Conservation (phyloP, 345 rosid species). For the Gossypium arboreum region DNA sequence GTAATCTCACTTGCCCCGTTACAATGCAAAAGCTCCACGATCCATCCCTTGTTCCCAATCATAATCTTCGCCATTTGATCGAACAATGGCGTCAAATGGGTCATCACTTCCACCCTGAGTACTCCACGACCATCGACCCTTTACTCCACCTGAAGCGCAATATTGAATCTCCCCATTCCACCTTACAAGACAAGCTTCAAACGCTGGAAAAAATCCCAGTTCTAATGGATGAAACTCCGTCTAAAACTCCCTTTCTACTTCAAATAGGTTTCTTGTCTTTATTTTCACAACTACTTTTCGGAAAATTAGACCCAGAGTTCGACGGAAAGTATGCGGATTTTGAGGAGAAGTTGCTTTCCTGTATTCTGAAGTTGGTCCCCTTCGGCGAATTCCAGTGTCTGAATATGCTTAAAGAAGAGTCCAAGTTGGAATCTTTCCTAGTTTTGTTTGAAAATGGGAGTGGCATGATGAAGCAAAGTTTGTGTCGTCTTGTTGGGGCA, state of each 20-base stretch:
- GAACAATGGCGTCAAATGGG: conserved; percentile 45
- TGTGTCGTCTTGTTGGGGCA: conserved; percentile 41
- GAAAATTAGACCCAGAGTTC: conserved; percentile 20
- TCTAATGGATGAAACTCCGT: conserved; percentile 28
- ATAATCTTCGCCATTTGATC: conserved; percentile 59
- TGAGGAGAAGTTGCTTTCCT: conserved; percentile 35
- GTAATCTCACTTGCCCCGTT: conserved; percentile 65
- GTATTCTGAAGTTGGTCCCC: conserved; percentile 33
- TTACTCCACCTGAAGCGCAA: conserved; percentile 29
- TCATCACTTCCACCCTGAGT: conserved; percentile 24
- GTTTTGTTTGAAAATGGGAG: conserved; percentile 37
- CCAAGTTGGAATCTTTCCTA: conserved; percentile 33
- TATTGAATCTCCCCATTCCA: conserved; percentile 36
- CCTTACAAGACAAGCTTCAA: conserved; percentile 28
- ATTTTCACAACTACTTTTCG: conserved; percentile 34
- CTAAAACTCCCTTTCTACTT: conserved; percentile 23
- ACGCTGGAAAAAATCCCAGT: conserved; percentile 24
- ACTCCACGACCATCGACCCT: conserved; percentile 19
- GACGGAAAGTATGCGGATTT: conserved; percentile 28
- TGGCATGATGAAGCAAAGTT: conserved; percentile 24
- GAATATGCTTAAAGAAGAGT: conserved; percentile 38
- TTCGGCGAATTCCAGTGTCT: conserved; percentile 21
- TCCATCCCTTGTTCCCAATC: conserved; percentile 54
- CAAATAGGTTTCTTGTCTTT: conserved; percentile 44
- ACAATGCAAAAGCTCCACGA: conserved; percentile 52